A percentile compares a stretch with the other conserved stretches of the same genome.
Evolutionary conservation across 352 stramenopile genomes (phyloP).

Genomic region (Pythium monospermum): DNA sequence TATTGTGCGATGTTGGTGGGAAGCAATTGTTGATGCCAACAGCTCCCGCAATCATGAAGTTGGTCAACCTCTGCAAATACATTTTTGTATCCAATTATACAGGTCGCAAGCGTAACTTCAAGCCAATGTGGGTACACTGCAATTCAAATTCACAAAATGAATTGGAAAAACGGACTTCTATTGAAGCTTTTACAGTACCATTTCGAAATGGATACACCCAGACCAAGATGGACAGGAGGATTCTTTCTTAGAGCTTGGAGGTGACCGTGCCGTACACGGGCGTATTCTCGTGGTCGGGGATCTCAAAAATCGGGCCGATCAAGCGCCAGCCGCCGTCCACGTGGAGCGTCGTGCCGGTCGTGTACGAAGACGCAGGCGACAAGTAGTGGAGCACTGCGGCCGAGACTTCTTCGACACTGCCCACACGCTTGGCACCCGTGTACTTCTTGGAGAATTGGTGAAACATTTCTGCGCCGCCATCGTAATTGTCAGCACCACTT

Average conservation of each 20-base stretch:
- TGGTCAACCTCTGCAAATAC: background rate
- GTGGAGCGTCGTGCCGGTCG: constrained; percentile 85
- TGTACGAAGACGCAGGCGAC: constrained; percentile 84
- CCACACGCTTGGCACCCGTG: constrained; percentile 80
- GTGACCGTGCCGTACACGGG: constrained; percentile 62
- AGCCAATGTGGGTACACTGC: constrained; percentile 6
- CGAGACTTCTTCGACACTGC: constrained; percentile 89
- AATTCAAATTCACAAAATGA: constrained; percentile 26
- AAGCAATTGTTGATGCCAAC: constrained; percentile 22
- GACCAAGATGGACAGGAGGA: background rate
- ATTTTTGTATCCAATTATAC: constrained; percentile 5
- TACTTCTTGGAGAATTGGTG: constrained; percentile 65
- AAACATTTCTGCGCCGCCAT: constrained; percentile 73
- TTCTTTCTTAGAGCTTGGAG: constrained; percentile 41
- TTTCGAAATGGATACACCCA: constrained; percentile 13
- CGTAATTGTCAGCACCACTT: constrained; percentile 82
- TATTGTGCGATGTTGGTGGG: background rate
- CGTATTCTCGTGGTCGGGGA: constrained; percentile 76
- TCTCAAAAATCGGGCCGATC: constrained; percentile 59
- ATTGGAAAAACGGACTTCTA: constrained; percentile 9
- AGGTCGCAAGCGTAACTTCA: constrained; percentile 19
- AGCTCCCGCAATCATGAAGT: background rate
- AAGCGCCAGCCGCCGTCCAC: constrained; percentile 87
- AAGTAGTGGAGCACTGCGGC: constrained; percentile 88
- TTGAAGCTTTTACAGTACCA: too few relatives aligned